Conservation (phyloP, 352 stramenopile species). For the Globisporangium megalacanthum region DNA sequence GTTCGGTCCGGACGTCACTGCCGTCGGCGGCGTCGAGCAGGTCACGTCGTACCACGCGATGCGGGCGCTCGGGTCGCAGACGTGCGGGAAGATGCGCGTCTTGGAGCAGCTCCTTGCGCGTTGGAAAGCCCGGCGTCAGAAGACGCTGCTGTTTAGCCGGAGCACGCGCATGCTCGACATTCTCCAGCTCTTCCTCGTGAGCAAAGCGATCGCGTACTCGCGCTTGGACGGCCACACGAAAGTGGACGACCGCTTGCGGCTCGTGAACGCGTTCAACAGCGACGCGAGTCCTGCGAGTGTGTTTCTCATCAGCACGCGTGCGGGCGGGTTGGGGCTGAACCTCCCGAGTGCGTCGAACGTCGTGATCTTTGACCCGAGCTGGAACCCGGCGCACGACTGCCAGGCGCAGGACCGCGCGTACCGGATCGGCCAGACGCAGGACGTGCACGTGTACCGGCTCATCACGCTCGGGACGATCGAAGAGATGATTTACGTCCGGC, state of each 20-base stretch:
- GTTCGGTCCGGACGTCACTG: slow-evolving; percentile 50
- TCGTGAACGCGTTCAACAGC: slow-evolving; percentile 74
- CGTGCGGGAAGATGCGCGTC: slow-evolving; percentile 81
- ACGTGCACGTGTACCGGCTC: slow-evolving; percentile 80
- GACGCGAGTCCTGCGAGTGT: slow-evolving; percentile 46
- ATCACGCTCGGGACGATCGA: slow-evolving; percentile 84
- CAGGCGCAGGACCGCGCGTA: slow-evolving; percentile 83
- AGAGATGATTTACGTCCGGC: slow-evolving; percentile 85
- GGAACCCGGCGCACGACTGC: slow-evolving; percentile 84
- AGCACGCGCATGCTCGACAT: slow-evolving; percentile 81
- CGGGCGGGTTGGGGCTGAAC: slow-evolving; percentile 72
- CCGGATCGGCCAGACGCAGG: slow-evolving; percentile 80
- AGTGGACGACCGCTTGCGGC: slow-evolving; percentile 63
- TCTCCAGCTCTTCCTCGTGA: slow-evolving; percentile 70
- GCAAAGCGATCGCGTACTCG: slow-evolving; percentile 51
- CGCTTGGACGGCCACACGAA: slow-evolving; percentile 70
- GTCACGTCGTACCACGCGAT: slow-evolving; percentile 53
- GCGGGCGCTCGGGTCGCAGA: slow-evolving; percentile 50
- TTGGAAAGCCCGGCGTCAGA: slow-evolving; percentile 60
- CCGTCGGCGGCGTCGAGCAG: slow-evolving; percentile 51
- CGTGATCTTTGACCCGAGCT: slow-evolving; percentile 84
- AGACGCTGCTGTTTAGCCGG: slow-evolving; percentile 71
- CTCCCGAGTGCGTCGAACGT: slow-evolving; percentile 79
- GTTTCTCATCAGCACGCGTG: slow-evolving; percentile 76
- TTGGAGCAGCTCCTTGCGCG: slow-evolving; percentile 60